Conservation (phyloP, 495 filamentous ascomycete genomes). For the Sporormia fimetaria region DNA sequence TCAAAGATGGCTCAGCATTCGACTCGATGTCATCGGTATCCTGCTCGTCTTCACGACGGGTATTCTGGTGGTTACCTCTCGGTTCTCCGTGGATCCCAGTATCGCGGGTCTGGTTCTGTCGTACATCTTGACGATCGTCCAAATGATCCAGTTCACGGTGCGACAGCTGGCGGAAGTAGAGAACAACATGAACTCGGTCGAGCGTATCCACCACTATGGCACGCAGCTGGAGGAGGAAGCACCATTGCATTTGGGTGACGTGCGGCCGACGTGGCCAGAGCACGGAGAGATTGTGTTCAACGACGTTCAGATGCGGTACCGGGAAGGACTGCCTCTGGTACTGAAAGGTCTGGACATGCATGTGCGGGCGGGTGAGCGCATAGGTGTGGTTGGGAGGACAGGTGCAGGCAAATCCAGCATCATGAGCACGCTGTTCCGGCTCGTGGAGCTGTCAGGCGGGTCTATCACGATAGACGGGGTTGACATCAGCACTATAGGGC, state of each 20-base stretch:
- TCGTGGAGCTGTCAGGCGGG: conserved; percentile 76
- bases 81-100: conserved; percentile 76
- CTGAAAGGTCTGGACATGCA: conserved; percentile 68
- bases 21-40: conserved; percentile 75
- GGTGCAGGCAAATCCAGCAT: conserved; percentile 92
- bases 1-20: conserved; percentile 78
- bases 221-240: conserved; percentile 79
- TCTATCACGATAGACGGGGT: conserved; percentile 82
- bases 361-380: conserved; percentile 72
- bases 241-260: conserved; percentile 55
- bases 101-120: conserved; percentile 80
- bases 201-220: conserved; percentile 88
- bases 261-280: conserved; percentile 68
- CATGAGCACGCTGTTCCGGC: conserved; percentile 84
- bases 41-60: conserved; percentile 73
- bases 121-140: conserved; percentile 87
- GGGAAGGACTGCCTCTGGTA: conserved; percentile 69
- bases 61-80: conserved; percentile 84
- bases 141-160: conserved; percentile 92
- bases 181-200: conserved; percentile 93
- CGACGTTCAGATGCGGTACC: conserved; percentile 84
- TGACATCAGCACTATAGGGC: conserved; percentile 72
- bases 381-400: conserved; percentile 88
- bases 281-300: conserved; percentile 75
- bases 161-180: conserved; percentile 92